Percentiles rank a stretch among this genome's conserved stretches.
phyloP scores from a whole-genome alignment of 1,139 yeast genomes.

The Blastobotrys buckinghamii region DNA sequence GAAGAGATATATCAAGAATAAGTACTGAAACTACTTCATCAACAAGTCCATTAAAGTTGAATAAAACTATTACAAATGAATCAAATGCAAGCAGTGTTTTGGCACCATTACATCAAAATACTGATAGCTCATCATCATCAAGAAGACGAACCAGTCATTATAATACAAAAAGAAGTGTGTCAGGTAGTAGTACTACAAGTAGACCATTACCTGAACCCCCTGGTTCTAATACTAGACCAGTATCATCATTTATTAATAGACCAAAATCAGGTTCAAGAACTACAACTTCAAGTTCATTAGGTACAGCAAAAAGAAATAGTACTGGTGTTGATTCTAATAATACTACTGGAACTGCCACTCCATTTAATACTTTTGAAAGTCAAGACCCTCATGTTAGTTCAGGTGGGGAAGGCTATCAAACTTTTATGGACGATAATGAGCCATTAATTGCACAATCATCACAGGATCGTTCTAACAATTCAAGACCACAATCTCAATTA shows the following conservation, averaged over 20 bases:
- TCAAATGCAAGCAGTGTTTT: not conserved
- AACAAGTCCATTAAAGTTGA: constrained; percentile 2
- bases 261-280: not conserved
- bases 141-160: not conserved
- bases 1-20: not conserved
- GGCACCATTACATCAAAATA: not conserved
- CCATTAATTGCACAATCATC: not conserved
- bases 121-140: no score
- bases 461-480: not conserved
- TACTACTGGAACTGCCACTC: not conserved
- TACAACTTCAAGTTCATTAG: not conserved
- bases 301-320: not conserved
- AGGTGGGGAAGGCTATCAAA: not conserved
- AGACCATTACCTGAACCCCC: constrained; percentile 3
- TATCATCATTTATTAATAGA: not conserved
- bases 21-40: not conserved
- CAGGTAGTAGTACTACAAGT: not conserved
- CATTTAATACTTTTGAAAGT: not conserved
- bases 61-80: not conserved
- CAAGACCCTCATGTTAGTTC: not conserved
- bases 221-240: not conserved
- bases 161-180: not conserved
- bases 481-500: not conserved
- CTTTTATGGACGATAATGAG: not conserved
- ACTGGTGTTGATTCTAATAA: not conserved